Base-by-base conservation (phyloP, 2,329 filamentous ascomycete species). In the Colletotrichum brevisporum region DNA sequence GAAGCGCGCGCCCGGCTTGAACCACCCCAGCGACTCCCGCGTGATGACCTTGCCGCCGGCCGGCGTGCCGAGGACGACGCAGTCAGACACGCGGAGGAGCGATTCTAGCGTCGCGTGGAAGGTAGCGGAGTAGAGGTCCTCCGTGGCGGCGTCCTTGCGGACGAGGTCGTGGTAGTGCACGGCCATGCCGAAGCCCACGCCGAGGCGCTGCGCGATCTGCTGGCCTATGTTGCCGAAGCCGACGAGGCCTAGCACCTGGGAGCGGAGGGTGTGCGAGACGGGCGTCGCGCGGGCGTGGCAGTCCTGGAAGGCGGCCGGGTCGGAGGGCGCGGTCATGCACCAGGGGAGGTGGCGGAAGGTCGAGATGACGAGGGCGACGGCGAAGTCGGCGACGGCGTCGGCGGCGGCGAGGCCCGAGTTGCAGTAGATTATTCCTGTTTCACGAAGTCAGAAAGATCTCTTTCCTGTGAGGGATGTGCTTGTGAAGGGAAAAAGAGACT, bases 351-450 rank as follows among this genome's bases (percentile, higher is more conserved):
- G 85, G 59, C 92, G 89, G 81, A 93, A 94, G 15, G 88, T 89
- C 9, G 88, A 87, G 57, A 94, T 86, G 73, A 94, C 88, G 73
- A 92, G 86, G 74, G 89, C 90, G 48, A 93, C 83, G 18, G 90
- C 89, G 70, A 92, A 89, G 77, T 94, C 92, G 58, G 91, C 91
- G 1, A 94, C 91, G 5, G 91, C 89, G 74, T 94, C 92, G 6
- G 90, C 90, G 43, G 90, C 91, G 0, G 91, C 91, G 2, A 89
- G 85, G 2, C 91, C 91, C 3, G 89, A 87, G 79, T 94, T 94
- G 83, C 91, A 94, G 80, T 94, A 94, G 59, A 91, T 80, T 71
- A 92, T 87, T 45, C 89, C 87, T 87, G 54, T 41, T 24, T 41
- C 18, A 21, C 18, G 24, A 16, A 3, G 21, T 52, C 21, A 45